Evolutionary conservation across 352 stramenopile species (phyloP), one percentile per base, ranked within the genome.

Genomic region (Phytophthora pseudosyringae): DNA sequence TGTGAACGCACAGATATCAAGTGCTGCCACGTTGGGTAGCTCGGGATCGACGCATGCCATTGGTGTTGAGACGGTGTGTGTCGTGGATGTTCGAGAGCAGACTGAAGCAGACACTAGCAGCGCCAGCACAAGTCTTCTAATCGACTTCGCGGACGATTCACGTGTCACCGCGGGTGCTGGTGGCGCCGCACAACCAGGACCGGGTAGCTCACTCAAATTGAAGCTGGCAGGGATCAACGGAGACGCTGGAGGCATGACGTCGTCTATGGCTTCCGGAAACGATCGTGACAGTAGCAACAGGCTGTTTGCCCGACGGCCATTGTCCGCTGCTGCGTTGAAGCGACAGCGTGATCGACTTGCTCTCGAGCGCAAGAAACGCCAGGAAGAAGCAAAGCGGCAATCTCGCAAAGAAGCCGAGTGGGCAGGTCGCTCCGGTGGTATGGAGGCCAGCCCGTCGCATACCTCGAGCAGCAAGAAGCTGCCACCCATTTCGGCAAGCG

Each of bases 41-140:
- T 63, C 60, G 0, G 44, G 45, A 0, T 61, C 29, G 10, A 59
- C 48, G 3, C 67, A 69, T 41, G 71, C 59, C 25, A 93, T 97
- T 35, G 86, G 89, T 2, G 93, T 98, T 41, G 91, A 97, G 68
- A 98, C 94, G 12, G 82, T 98, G 10, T 98, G 95, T 59, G 84
- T 98, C 26, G 93, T 99, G 16, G 96, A 99, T 71, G 86, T 98
- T 15, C 78, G 95, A 28, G 91, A 98, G 15, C 95, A 98, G 35
- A 64, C 33, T 8, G 52, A 75, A 2, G 28, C 53, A 28, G 48
- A 76, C 0, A 59, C 47, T 7, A 70, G 31, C 45, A 64, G 54
- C n/a, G 61, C 64, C 29, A 67, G 64, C 26, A 71, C 44, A 7
- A 71, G 35, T 38, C 59, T 76, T 26, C 29, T 66, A 9, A 64